Base-by-base conservation (phyloP, 768 basidiomycete species). In the Kwoniella newhampshirensis region DNA sequence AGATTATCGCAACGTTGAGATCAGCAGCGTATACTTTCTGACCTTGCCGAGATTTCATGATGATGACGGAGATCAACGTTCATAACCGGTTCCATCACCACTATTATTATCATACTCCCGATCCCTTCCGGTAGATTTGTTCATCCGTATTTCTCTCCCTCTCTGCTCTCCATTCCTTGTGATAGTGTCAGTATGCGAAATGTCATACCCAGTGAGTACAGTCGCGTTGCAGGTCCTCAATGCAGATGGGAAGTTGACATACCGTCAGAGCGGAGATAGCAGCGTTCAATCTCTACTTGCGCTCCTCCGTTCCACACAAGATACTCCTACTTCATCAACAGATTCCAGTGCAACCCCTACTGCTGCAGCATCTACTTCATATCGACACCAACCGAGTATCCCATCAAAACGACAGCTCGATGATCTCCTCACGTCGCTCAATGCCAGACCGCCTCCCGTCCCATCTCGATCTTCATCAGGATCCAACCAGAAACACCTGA, bases 401-500 rank as follows among this genome's bases (percentile, higher is more conserved):
- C 69, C 69, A 17, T 54, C 60, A 8, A 52, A 66, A 28, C 49
- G 66, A 36, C 65, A 72, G 44, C 53, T 72, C 4, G 63, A 69
- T 45, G 67, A 69, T 36, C 62, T 72, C 11, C 54, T 72, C 17
- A 27, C 60, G 13, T 68, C 67, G 13, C 59, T 72, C n/a, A 60
- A 65, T 42, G 37, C 53, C 13, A 41, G 48, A 37, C 60, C 43
- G 6, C 15, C 51, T 39, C 12, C 36, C 6, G 7, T 13, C 12
- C 54, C 60, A 43, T 13, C 11, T 11, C 20, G 26, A 21, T 11
- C 41, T 35, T 51, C 30, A 27, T 32, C 30, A 28, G 48, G 9
- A 37, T 23, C 43, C 18, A 23, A 8, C 39, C 32, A 3, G 48
- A 43, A n/a, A 28, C 36, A 3, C 25, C 47, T 67, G 41, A 67